phyloP scores from a whole-genome alignment of 2,329 filamentous ascomycete genomes.

The Zymoseptoria crescenta region DNA sequence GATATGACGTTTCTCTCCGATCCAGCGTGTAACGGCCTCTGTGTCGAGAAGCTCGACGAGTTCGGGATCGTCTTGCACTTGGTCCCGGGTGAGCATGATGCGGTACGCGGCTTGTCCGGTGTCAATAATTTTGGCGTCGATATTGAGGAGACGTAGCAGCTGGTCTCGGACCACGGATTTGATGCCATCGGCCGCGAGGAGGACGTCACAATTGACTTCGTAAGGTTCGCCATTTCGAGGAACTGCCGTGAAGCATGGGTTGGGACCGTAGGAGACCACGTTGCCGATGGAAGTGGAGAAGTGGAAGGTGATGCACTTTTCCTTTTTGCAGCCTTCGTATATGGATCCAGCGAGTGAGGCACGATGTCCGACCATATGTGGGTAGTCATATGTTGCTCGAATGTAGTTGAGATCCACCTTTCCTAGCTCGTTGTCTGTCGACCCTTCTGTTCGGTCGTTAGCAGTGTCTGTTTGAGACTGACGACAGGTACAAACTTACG shows the following conservation, averaged over 20 bases:
- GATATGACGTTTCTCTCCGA: slow-evolving; percentile 66
- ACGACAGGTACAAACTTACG: slow-evolving; percentile 35
- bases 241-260: slow-evolving; percentile 52
- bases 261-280: slow-evolving; percentile 52
- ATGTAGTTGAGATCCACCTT: slow-evolving; percentile 65
- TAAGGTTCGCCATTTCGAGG: slow-evolving; percentile 49
- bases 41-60: slow-evolving; percentile 59
- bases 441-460: slow-evolving; percentile 47
- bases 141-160: slow-evolving; percentile 48
- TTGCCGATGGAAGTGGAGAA: slow-evolving; percentile 52
- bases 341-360: slow-evolving; percentile 61
- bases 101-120: slow-evolving; percentile 72
- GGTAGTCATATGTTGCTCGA: slow-evolving; percentile 59
- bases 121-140: slow-evolving; percentile 52
- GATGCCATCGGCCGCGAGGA: slow-evolving; percentile 44
- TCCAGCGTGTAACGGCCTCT: slow-evolving; percentile 65
- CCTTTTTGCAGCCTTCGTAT: slow-evolving; percentile 60
- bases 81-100: slow-evolving; percentile 63
- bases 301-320: slow-evolving; percentile 59
- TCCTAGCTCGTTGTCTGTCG: slow-evolving; percentile 59
- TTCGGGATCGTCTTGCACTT: slow-evolving; percentile 61
- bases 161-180: slow-evolving; percentile 40
- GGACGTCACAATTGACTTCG: slow-evolving; percentile 42
- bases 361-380: slow-evolving; percentile 74
- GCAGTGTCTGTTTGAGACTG: background rate